These are phyloP conservation scores for Lentinula lateritia DNA, from an alignment of 768 basidiomycete genomes.

Conservation along the genomic window DNA sequence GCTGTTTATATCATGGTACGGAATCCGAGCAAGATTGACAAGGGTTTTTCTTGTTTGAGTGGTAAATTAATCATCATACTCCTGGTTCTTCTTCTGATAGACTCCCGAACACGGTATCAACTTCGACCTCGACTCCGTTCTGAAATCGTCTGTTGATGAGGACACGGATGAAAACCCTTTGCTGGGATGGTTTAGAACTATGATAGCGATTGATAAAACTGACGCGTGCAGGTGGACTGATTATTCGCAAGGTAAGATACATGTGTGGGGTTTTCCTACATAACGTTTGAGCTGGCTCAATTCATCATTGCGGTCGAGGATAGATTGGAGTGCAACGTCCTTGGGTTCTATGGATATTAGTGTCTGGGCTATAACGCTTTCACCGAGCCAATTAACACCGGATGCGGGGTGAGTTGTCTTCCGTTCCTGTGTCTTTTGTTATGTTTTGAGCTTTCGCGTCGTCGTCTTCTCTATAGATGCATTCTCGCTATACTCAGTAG, in stretches of 20 bases:
- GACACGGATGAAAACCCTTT: slow-evolving; percentile 26
- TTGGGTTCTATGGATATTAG: slow-evolving; percentile 72
- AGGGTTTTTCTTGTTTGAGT: neutral
- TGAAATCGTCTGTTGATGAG: slow-evolving; percentile 33
- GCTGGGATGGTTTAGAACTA: slow-evolving; percentile 68
- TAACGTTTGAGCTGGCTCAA: neutral
- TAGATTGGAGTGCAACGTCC: slow-evolving; percentile 65
- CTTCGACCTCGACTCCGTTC: slow-evolving; percentile 49
- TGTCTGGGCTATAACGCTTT: slow-evolving; percentile 51
- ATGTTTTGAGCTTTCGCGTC: neutral
- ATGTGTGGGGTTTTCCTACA: neutral
- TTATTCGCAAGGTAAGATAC: slow-evolving; percentile 37
- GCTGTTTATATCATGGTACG: slow-evolving; percentile 65
- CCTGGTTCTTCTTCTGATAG: slow-evolving; percentile 26
- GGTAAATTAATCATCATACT: slow-evolving; percentile 6
- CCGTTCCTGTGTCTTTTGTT: neutral
- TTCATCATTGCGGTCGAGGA: neutral
- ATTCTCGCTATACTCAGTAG: slow-evolving; percentile 64
- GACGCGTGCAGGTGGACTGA: slow-evolving; percentile 40
- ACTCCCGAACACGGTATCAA: slow-evolving; percentile 73
- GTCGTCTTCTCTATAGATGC: slow-evolving; percentile 39
- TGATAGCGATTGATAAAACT: slow-evolving; percentile 55
- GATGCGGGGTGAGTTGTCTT: slow-evolving; percentile 47
- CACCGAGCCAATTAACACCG: slow-evolving; percentile 60
- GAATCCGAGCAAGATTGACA: neutral